Conservation (phyloP, 257 asterid genomes). For the Dorcoceras hygrometricum region DNA sequence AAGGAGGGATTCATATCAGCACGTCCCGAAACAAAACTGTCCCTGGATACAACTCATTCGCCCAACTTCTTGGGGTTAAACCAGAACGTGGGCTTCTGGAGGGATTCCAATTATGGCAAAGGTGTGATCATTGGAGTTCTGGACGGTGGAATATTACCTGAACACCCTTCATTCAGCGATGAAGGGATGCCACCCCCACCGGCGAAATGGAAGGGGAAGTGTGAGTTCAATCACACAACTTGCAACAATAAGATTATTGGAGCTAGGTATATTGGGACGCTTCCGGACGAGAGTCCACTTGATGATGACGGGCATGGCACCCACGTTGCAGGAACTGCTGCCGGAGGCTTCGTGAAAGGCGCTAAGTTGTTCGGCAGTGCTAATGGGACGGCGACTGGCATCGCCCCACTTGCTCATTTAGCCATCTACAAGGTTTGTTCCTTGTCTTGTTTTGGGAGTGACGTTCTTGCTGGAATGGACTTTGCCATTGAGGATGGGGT, state of each 20-base stretch:
- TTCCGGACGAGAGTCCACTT: neutral
- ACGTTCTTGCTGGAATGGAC: slow-evolving; percentile 45
- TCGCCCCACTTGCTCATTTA: slow-evolving; percentile 57
- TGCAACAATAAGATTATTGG: slow-evolving; percentile 62
- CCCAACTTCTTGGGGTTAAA: slow-evolving; percentile 50
- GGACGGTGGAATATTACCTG: slow-evolving; percentile 38
- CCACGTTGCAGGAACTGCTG: slow-evolving; percentile 50
- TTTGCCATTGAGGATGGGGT: slow-evolving; percentile 45
- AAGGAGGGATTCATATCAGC: slow-evolving; percentile 36
- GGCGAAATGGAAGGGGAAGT: slow-evolving; percentile 45
- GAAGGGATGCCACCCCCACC: slow-evolving; percentile 52
- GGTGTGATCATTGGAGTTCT: slow-evolving; percentile 52
- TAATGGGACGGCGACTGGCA: slow-evolving; percentile 49
- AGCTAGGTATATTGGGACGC: slow-evolving; percentile 24
- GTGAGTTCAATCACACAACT: slow-evolving; percentile 24
- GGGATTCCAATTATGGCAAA: slow-evolving; percentile 40
- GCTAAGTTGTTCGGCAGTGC: slow-evolving; percentile 49
- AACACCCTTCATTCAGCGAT: slow-evolving; percentile 49
- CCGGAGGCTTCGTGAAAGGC: slow-evolving; percentile 42
- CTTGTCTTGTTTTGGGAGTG: slow-evolving; percentile 25
- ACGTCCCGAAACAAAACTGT: slow-evolving; percentile 20
- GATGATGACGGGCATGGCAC: slow-evolving; percentile 52
- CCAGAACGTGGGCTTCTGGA: slow-evolving; percentile 46
- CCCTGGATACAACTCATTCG: slow-evolving; percentile 44
- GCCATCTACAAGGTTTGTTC: slow-evolving; percentile 49